phyloP scores from a whole-genome alignment of 2,329 filamentous ascomycete species.

The Scedosporium boydii region DNA sequence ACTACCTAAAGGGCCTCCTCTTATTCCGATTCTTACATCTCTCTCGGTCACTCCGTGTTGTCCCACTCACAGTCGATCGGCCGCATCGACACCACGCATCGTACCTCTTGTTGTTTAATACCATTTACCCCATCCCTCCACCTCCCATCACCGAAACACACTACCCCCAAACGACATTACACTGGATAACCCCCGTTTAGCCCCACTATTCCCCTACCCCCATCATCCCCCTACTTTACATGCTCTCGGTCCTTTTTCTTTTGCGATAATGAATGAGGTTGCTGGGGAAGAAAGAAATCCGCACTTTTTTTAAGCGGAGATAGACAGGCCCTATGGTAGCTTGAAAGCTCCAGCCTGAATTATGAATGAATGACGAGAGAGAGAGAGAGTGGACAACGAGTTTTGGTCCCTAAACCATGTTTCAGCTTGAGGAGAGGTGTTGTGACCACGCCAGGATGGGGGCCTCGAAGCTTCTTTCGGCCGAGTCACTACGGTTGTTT shows the following conservation, averaged over 20 bases:
- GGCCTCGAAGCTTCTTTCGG: background rate
- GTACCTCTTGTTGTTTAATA: background rate
- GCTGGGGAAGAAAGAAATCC: slow-evolving; percentile 4
- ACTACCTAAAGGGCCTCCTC: background rate
- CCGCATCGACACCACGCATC: background rate
- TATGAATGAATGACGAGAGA: background rate
- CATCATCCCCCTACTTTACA: background rate
- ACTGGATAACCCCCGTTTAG: slow-evolving; percentile 1
- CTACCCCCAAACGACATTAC: slow-evolving; percentile 8
- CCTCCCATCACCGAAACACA: slow-evolving; percentile 13
- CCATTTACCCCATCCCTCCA: slow-evolving; percentile 9
- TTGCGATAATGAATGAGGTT: background rate
- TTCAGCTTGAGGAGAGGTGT: background rate
- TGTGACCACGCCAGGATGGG: background rate
- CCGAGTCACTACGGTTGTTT: background rate
- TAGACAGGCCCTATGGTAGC: slow-evolving; percentile 47
- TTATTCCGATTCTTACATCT: background rate
- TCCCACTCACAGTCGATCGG: background rate
- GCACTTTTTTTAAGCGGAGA: slow-evolving; percentile 21
- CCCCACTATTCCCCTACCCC: background rate
- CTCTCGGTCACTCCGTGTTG: background rate
- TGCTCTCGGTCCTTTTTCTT: background rate
- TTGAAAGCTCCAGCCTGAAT: slow-evolving; percentile 54
- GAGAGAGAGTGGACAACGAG: background rate
- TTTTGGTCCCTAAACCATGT: background rate